phyloP scores from a whole-genome alignment of 2,329 filamentous ascomycete species.

The Cylindrodendrum hubeiense region DNA sequence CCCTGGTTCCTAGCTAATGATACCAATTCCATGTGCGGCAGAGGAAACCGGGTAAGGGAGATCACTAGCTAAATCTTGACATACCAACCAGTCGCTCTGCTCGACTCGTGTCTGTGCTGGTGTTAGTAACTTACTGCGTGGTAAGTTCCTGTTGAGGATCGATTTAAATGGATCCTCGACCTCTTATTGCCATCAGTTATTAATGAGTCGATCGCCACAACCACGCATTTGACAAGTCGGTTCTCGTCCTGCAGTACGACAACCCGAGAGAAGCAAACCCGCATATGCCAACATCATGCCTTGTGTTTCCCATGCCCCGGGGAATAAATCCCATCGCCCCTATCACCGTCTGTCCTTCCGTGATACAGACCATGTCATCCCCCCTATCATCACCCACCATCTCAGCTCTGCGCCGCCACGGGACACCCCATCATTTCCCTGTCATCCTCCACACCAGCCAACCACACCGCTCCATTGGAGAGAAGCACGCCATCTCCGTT shows the following conservation, averaged over 20 bases:
- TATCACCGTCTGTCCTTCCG: background rate
- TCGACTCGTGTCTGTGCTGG: too few relatives aligned
- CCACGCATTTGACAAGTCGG: background rate
- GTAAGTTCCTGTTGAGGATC: background rate
- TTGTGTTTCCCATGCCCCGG: constrained; percentile 3
- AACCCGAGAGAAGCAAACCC: background rate
- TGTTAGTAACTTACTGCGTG: background rate
- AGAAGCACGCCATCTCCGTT: background rate
- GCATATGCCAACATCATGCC: background rate
- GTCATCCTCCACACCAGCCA: background rate
- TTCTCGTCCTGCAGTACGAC: constrained; percentile 4
- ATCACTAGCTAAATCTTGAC: too few relatives aligned
- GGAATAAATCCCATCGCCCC: constrained; percentile 6
- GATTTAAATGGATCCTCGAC: background rate
- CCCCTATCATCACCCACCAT: background rate
- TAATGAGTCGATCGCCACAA: constrained; percentile 1
- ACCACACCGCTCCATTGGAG: background rate
- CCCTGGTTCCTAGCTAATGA: background rate
- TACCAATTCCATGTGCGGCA: background rate
- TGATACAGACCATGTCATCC: background rate
- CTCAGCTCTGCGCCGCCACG: background rate
- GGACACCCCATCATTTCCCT: background rate
- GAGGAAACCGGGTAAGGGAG: background rate
- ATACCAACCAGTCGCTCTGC: too few relatives aligned
- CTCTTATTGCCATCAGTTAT: background rate